Evolutionary conservation across 805 yeast genomes (phyloP).

Genomic region (Nakazawaea wyomingensis): DNA sequence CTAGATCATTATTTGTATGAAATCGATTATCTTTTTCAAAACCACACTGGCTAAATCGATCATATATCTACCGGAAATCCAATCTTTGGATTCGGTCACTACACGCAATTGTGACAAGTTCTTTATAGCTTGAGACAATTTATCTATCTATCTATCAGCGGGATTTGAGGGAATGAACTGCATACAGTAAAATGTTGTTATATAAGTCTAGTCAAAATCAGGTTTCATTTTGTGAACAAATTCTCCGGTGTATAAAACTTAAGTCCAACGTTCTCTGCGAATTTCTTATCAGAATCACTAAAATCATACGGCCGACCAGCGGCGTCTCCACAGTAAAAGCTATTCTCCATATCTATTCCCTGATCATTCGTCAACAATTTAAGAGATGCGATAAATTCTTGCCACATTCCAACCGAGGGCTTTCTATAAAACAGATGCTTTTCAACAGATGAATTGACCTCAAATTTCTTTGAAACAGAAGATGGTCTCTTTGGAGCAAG

Average conservation of each 20-base stretch:
- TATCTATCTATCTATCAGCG: too few species aligned
- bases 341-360: slow-evolving; percentile 34
- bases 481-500: slow-evolving; percentile 57
- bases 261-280: slow-evolving; percentile 57
- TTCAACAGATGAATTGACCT: slow-evolving; percentile 23
- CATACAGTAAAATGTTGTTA: too few species aligned
- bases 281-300: slow-evolving; percentile 70
- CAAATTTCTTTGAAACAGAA: slow-evolving; percentile 17
- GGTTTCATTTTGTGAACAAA: slow-evolving; percentile 31
- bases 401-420: slow-evolving; percentile 79
- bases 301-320: slow-evolving; percentile 81
- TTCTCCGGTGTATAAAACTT: slow-evolving; percentile 71
- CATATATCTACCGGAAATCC: too few species aligned
- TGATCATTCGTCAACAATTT: slow-evolving; percentile 14
- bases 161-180: too few species aligned
- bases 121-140: too few species aligned
- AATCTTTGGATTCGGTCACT: too few species aligned
- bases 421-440: slow-evolving; percentile 49
- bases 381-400: slow-evolving; percentile 39
- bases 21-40: too few species aligned
- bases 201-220: too few species aligned
- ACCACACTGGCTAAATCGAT: too few species aligned
- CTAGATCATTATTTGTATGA: too few species aligned
- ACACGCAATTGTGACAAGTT: too few species aligned
- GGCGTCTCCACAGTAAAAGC: slow-evolving; percentile 91